Base-by-base conservation (phyloP, 345 rosid genomes). In the Eucalyptus marginata region DNA sequence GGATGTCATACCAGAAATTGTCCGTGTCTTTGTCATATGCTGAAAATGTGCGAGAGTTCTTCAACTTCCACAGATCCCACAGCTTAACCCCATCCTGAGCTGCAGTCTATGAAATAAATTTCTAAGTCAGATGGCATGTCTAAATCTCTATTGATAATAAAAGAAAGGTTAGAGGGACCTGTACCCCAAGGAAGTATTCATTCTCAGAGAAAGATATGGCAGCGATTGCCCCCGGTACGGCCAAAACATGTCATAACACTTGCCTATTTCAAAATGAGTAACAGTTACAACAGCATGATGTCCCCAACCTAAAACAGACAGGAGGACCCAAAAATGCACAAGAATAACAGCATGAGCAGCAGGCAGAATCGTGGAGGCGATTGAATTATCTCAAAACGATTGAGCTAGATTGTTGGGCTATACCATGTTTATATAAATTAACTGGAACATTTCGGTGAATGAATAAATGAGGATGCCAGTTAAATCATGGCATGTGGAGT, bases 191-290 rank as follows among this genome's bases (percentile, higher is more conserved):
- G 94, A 95, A 97, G 89, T 93, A 98, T 92, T 99, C 99, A 92
- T 98, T 98, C 91, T 98, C 98, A 13, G 99, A 98, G 94, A 98
- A 97, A 87, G 98, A 97, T 92, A 97, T 94, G 22, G 99, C 97
- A 58, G 99, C 95, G 64, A 98, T 95, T 64, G 97, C 0, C 93
- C 50, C 99, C 96, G 1, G 90, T 91, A 91, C 96, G 99, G 52
- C 98, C 99, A 87, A 94, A 94, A 92, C 97, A 94, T 93, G 81
- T 96, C 10, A 97, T 98, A 80, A 97, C 99, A 93, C 95, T 96
- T 49, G 92, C 94, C 99, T 96, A 92, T 86, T 66, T 31, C 11
- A 15, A 66, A 49, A 16, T 44, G 40, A 86, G 44, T 36, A 88
- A 64, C 50, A 31, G 49, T 24, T 83, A 56, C 20, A 10, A 13